A percentile compares a stretch with the other conserved stretches of the same genome.
Conservation (phyloP, 2,329 filamentous ascomycete species). For the Aureobasidium sp. region DNA sequence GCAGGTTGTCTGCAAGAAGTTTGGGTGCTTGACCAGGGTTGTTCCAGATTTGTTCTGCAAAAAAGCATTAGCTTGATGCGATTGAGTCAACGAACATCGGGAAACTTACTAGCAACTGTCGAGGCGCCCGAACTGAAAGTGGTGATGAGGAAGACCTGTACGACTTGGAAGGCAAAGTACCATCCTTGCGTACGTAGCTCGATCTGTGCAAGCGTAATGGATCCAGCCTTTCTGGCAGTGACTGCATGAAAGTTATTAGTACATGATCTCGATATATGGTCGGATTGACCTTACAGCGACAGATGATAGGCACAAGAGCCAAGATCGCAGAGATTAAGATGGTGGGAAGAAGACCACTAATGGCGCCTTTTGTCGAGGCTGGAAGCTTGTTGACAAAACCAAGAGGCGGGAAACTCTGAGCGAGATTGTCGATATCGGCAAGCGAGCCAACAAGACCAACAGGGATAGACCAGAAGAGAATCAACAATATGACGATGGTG, state of each 20-base stretch:
- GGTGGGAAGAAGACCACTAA: conserved; percentile 41
- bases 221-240: conserved; percentile 19
- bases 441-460: conserved; percentile 39
- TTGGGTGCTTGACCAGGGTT: conserved; percentile 25
- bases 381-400: conserved; percentile 38
- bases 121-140: conserved; percentile 30
- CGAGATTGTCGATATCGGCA: conserved; percentile 40
- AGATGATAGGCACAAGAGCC: conserved; percentile 39
- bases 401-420: conserved; percentile 33
- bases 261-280: conserved; percentile 14
- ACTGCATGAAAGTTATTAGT: conserved; percentile 19
- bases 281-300: conserved; percentile 14
- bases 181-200: conserved; percentile 32
- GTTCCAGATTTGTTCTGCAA: conserved; percentile 24
- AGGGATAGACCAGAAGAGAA: conserved; percentile 42
- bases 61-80: background rate
- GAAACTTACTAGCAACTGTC: conserved; percentile 19
- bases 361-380: conserved; percentile 34
- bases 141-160: conserved; percentile 34
- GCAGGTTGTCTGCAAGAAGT: conserved; percentile 29
- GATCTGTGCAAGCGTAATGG: conserved; percentile 33
- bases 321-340: conserved; percentile 39
- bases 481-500: conserved; percentile 34
- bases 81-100: background rate
- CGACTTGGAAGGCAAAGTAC: conserved; percentile 34